Evolutionary conservation across 805 yeast genomes (phyloP).

Genomic region (Nakazawaea ambrosiae): DNA sequence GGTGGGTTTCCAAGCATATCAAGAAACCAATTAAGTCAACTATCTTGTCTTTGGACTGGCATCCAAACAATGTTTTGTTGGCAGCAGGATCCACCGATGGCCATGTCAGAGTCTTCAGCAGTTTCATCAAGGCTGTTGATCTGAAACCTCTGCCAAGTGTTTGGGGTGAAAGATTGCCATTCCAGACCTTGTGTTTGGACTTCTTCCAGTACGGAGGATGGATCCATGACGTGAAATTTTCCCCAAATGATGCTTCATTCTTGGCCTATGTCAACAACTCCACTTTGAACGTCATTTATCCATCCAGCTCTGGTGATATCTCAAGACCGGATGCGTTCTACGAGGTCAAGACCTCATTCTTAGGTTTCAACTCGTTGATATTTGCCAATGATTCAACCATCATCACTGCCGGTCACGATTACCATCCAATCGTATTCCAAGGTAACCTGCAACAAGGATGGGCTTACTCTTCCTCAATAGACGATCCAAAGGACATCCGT

Average conservation of each 20-base stretch:
- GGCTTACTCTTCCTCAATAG: conserved; percentile 52
- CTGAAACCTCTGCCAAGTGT: conserved; percentile 69
- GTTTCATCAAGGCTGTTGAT: conserved; percentile 85
- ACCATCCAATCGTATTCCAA: conserved; percentile 80
- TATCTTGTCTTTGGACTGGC: conserved; percentile 82
- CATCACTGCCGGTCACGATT: conserved; percentile 87
- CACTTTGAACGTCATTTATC: conserved; percentile 72
- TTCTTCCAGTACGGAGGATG: conserved; percentile 69
- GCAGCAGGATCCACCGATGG: conserved; percentile 94
- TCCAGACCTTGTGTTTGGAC: conserved; percentile 86
- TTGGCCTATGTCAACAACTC: conserved; percentile 83
- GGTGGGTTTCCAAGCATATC: conserved; percentile 99
- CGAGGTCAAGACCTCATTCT: conserved; percentile 54
- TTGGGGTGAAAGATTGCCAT: conserved; percentile 96
- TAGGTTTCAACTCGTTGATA: conserved; percentile 75
- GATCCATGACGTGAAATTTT: conserved; percentile 87
- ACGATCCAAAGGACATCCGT: conserved; percentile 39
- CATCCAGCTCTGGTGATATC: conserved; percentile 46
- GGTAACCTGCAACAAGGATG: conserved; percentile 61
- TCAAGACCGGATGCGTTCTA: conserved; percentile 52
- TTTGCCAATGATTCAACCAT: conserved; percentile 63
- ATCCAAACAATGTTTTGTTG: conserved; percentile 81
- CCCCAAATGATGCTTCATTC: conserved; percentile 62
- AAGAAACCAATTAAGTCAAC: conserved; percentile 92
- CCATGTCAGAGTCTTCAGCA: conserved; percentile 82